phyloP scores from a whole-genome alignment of 148 eudicot species.

The Arctostaphylos glauca region DNA sequence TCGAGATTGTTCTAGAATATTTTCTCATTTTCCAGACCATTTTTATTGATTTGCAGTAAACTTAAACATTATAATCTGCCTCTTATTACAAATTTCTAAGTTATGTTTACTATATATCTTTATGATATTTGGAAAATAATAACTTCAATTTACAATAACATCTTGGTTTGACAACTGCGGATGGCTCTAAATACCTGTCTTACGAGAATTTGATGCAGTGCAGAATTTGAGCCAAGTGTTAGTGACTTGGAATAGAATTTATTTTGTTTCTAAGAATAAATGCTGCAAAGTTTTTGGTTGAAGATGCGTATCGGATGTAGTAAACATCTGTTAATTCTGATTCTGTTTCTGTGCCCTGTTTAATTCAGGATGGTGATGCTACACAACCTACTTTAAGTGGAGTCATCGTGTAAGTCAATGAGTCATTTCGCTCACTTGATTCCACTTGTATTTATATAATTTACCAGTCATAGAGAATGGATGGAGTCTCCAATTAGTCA shows the following conservation, averaged over 20 bases:
- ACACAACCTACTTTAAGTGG: conserved; percentile 55
- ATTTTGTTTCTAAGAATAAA: not conserved
- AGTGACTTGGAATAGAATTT: not conserved
- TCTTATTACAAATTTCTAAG: too few relatives aligned
- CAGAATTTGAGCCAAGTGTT: not conserved
- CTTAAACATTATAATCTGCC: too few relatives aligned
- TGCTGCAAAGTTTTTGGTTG: not conserved
- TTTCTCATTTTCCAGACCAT: too few relatives aligned
- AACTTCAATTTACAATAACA: not conserved
- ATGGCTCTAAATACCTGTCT: not conserved
- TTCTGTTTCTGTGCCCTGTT: conserved; percentile 5
- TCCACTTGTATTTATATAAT: not conserved
- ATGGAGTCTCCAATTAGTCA: not conserved
- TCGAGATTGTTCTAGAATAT: too few relatives aligned
- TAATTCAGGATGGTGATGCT: conserved; percentile 68
- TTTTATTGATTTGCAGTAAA: too few relatives aligned
- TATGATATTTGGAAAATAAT: not conserved
- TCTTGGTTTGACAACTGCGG: not conserved
- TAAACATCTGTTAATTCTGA: not conserved
- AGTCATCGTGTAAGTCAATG: conserved; percentile 66
- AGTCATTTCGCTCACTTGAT: not conserved
- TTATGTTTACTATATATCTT: not conserved
- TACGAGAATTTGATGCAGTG: not conserved
- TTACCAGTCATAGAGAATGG: not conserved
- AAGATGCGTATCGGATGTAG: not conserved